Conservation (phyloP, 2,329 filamentous ascomycete genomes). For the Colletotrichum falcatum region DNA sequence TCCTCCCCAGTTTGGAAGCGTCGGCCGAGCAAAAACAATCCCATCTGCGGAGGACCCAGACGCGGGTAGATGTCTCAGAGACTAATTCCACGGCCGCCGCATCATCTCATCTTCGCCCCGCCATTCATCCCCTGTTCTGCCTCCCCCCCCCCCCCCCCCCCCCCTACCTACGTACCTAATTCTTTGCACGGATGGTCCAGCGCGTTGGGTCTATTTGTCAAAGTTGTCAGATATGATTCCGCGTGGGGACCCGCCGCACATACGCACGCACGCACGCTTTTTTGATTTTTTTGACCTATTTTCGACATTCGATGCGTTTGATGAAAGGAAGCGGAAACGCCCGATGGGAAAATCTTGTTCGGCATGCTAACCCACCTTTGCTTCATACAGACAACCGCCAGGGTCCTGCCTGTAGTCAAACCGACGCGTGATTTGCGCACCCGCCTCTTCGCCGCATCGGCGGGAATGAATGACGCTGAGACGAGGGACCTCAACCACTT, state of each 20-base stretch:
- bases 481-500: constrained; percentile 84
- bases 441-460: constrained; percentile 79
- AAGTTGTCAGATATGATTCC: constrained; percentile 15
- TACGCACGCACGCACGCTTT: constrained; percentile 1
- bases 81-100: constrained; percentile 5
- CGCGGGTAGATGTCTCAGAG: constrained; percentile 17
- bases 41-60: constrained; percentile 22
- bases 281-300: not conserved
- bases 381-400: constrained; percentile 70
- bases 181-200: constrained; percentile 28
- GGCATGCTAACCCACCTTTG: constrained; percentile 35
- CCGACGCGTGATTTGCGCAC: constrained; percentile 85
- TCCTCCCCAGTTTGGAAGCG: constrained; percentile 3
- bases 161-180: constrained; percentile 16
- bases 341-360: not conserved
- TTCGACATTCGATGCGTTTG: constrained; percentile 1
- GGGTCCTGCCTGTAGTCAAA: constrained; percentile 77
- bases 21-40: constrained; percentile 3
- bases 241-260: not conserved
- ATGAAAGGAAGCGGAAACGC: constrained; percentile 7
- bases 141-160: constrained; percentile 9
- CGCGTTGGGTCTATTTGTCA: constrained; percentile 23
- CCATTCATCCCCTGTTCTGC: constrained; percentile 6
- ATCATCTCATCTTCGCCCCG: constrained; percentile 24
- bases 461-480: constrained; percentile 79